These are phyloP conservation scores for Saccharomycopsis babjevae DNA, from an alignment of 805 yeast genomes.

Conservation along the genomic window DNA sequence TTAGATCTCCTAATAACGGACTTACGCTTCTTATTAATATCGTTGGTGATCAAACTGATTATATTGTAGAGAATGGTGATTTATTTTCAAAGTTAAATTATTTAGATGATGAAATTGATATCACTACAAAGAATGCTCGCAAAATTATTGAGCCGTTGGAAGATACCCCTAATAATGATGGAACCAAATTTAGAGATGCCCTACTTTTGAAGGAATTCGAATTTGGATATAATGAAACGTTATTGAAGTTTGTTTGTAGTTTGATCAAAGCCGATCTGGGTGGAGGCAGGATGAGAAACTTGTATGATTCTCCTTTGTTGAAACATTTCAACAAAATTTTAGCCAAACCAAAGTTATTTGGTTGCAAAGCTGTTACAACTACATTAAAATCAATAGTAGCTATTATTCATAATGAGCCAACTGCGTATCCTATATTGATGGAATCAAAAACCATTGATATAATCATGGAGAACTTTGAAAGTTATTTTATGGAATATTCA, in stretches of 20 bases:
- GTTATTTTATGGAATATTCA: constrained; percentile 46
- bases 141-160: background rate
- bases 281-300: constrained; percentile 63
- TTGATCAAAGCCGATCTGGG: constrained; percentile 67
- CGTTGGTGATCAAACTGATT: constrained; percentile 52
- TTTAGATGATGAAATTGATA: background rate
- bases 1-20: constrained; percentile 45
- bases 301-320: constrained; percentile 78
- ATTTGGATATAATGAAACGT: constrained; percentile 34
- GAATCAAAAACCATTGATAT: constrained; percentile 68
- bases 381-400: constrained; percentile 55
- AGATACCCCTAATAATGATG: background rate
- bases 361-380: constrained; percentile 50
- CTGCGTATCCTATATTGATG: constrained; percentile 67
- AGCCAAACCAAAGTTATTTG: constrained; percentile 48
- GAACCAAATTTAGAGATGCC: constrained; percentile 4
- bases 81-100: constrained; percentile 25
- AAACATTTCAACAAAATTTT: constrained; percentile 49
- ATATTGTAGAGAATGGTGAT: constrained; percentile 49
- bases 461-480: constrained; percentile 47
- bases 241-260: constrained; percentile 50
- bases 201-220: constrained; percentile 3
- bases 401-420: constrained; percentile 84
- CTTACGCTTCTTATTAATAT: constrained; percentile 49
- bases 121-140: background rate